Base-by-base conservation (phyloP, 805 yeast genomes). In the Lachancea nothofagi region DNA sequence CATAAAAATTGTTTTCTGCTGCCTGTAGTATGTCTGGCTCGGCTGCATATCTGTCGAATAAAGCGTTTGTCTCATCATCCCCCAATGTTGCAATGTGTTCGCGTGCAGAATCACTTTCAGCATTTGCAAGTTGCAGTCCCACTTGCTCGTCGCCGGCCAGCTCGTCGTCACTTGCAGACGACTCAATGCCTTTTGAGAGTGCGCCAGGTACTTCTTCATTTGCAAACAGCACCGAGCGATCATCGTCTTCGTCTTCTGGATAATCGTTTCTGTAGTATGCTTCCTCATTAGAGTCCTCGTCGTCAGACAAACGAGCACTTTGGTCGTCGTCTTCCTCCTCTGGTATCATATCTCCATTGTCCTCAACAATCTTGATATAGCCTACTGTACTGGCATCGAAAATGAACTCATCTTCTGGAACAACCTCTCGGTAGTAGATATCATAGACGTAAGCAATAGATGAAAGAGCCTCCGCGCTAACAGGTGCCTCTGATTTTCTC, bases 191-290 rank as follows among this genome's bases (percentile, higher is more conserved):
- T 20, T 38, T 58, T 15, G 52, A 62, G n/a, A 17, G 33, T 7
- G 7, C 29, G 4, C 15, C 34, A 7, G 9, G n/a, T 38, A 51
- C 67, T 3, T 54, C 69, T 13, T 59, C 66, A 18, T 60, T 62
- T 8, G 66, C 66, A 31, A 61, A 57, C 3, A 64, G 46, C 17
- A 66, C 49, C 1, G 69, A 58, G 40, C 66, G 48, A 36, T 65
- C 78, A 7, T 78, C 87, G 51, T 84, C 90, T 47, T 87, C 96
- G 54, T 89, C 96, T 33, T 87, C 95, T 0, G 97, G 97, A 54
- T 90, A 90, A 54, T 90, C 97, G 61, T 93, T 90, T 51, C 78
- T 77, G 57, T 90, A 90, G 54, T 80, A 89, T 40, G 84, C 87
- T 64, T 90, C 98, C 15, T 96, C 96, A 55, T 84, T 84, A 0